Base-by-base conservation (phyloP, 257 asterid species). In the Euphrasia confusa region DNA sequence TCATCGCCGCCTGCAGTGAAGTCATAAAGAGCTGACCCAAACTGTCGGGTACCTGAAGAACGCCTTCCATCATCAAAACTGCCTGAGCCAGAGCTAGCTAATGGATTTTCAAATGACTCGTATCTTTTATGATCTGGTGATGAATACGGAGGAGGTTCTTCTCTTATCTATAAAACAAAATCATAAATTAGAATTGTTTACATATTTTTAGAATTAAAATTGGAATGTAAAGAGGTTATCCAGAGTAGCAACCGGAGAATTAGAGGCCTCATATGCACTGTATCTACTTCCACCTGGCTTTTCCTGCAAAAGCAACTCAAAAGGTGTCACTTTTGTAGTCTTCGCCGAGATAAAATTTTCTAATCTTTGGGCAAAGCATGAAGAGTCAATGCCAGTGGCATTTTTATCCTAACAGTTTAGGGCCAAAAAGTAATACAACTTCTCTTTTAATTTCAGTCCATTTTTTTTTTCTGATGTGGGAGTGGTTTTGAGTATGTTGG, bases 1-100 rank as follows among this genome's bases (percentile, higher is more conserved):
- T 93, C 99, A 74, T 93, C 97, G 47, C 99, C 99, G 42, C 99
- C 99, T 65, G 99, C 99, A 68, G 90, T 87, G 82, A 93, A 93
- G 80, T 93, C 99, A 80, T 93, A 93, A 60, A 93, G 88, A 42
- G 99, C 99, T 67, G 89, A 57, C 61, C 97, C 99, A 28, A 50
- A 67, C 75, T 87, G 85, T 56, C 82, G 75, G 79, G 80, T 79
- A 50, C 92, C 84, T 8, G 98, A 85, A 80, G 96, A 87, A 65
- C 75, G 47, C 49, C 84, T 86, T 49, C 81, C 88, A 10, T 80
- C 99, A 58, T 86, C 92, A 80, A 75, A 85, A 77, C 94, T 82
- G 48, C 76, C 75, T 39, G 93, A 85, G 58, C 82, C 88, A 57
- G 87, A 28, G 40, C 94, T 89, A 53, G 96, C 94, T 79, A 93